Base-by-base conservation (phyloP, 768 basidiomycete genomes). In the Tephrocybe sp. region DNA sequence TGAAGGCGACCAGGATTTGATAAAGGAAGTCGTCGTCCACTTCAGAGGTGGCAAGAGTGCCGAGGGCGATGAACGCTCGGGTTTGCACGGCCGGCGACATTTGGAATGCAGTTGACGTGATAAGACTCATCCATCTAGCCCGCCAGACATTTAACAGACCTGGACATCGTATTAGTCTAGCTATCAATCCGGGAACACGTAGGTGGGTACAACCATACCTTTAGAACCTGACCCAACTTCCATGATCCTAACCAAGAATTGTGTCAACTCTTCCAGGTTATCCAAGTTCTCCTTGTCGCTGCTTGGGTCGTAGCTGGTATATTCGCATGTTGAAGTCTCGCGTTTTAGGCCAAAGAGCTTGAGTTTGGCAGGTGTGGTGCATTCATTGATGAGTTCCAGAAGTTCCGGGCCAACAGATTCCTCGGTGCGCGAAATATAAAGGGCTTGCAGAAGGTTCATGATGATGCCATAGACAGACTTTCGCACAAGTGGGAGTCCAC, bases 21-120 rank as follows among this genome's bases (percentile, higher is more conserved):
- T 95, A 96, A 47, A 96, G 73, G 57, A 94, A 82, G 63, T 97
- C 94, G 54, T 95, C 94, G 56, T 97, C 94, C 36, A 94, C 88
- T 20, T 93, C 90, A 2, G 86, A 79, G 3, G 80, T 80, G 13
- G 90, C 85, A n/a, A 95, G 76, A n/a, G 80, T 76, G 3, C 89
- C 89, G 8, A 97, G 78, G 3, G 87, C 83, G 30, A 89, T 80
- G 65, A 95, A 96, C 0, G 92, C 89, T 9, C 91, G 84, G 22
- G 87, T 83, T 63, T 96, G 94, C n/a, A 93, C 81, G 2, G 87
- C 84, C 0, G 91, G 87, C 3, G 89, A 91, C 41, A 87, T 79
- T 61, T 96, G 94, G 72, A 96, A 96, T 17, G 93, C 92, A 0
- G 89, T 89, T 1, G 90, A 83, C 1, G 89, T 88, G 12, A 92